Evolutionary conservation across 1,284 basidiomycete species (phyloP).

Genomic region (Fomitopsis palustris): DNA sequence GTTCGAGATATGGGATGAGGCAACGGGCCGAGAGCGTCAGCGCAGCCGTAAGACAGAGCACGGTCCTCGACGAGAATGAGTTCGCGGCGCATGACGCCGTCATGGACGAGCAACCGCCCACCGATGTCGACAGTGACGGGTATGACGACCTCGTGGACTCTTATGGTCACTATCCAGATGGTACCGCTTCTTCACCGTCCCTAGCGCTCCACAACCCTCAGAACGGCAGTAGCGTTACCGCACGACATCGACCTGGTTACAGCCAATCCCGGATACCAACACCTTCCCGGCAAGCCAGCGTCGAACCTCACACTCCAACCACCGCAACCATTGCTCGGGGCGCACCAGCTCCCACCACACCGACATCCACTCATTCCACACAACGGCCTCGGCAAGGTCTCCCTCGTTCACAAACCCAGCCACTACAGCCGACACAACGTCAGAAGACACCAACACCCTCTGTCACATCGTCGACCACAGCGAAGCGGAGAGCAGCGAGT

Average conservation of each 20-base stretch:
- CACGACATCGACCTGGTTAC: constrained; percentile 11
- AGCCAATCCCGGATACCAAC: constrained; percentile 17
- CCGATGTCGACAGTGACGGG: constrained; percentile 46
- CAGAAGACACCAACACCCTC: constrained; percentile 8
- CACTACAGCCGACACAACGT: constrained; percentile 18
- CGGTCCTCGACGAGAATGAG: constrained; percentile 62
- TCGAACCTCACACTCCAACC: constrained; percentile 12
- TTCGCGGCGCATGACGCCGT: constrained; percentile 45
- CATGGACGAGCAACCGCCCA: constrained; percentile 66
- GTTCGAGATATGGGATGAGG: constrained; percentile 13
- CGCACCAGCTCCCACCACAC: constrained; percentile 12
- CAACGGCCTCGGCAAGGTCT: constrained; percentile 11
- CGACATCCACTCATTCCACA: constrained; percentile 6
- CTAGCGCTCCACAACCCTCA: constrained; percentile 18
- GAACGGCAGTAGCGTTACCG: constrained; percentile 5
- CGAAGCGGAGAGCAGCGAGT: constrained; percentile 43
- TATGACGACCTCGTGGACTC: constrained; percentile 27
- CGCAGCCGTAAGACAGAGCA: constrained; percentile 46
- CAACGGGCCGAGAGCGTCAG: constrained; percentile 57
- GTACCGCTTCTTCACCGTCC: constrained; percentile 20
- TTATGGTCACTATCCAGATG: constrained; percentile 21
- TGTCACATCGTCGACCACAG: constrained; percentile 11
- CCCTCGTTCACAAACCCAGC: constrained; percentile 18
- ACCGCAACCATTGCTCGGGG: constrained; percentile 14
- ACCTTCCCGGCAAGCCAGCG: constrained; percentile 9